A percentile compares a stretch with the other conserved stretches of the same genome.
Evolutionary conservation across 177 flowering plant species (phyloP).

Genomic region (Telopea speciosissima): DNA sequence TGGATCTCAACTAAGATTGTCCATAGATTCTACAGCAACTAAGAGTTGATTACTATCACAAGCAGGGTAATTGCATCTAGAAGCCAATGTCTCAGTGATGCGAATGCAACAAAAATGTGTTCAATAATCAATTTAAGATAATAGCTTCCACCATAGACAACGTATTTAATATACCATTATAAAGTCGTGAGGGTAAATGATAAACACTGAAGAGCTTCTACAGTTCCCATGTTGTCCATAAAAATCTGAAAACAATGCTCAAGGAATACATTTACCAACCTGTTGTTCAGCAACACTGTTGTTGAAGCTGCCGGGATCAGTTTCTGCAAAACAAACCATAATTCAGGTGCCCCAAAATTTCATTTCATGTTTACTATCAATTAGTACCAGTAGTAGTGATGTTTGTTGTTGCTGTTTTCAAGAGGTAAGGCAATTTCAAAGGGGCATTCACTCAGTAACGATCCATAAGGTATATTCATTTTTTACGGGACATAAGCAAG

Average conservation of each 20-base stretch:
- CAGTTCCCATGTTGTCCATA: neutral
- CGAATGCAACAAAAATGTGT: neutral
- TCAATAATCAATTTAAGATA: neutral
- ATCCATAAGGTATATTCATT: neutral
- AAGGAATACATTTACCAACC: constrained; percentile 34
- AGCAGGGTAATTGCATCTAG: neutral
- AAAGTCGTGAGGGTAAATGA: neutral
- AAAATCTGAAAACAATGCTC: neutral
- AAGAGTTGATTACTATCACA: no score
- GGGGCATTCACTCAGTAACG: neutral
- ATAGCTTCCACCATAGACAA: neutral
- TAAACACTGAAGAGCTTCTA: neutral
- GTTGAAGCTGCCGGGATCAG: constrained; percentile 84
- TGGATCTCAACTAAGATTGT: no score
- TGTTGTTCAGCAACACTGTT: constrained; percentile 83
- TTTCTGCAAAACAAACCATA: constrained; percentile 35
- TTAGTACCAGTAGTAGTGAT: no score
- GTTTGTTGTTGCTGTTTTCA: neutral
- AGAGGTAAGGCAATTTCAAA: neutral
- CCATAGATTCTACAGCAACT: no score
- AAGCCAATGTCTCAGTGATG: neutral
- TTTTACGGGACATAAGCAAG: neutral
- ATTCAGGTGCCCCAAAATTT: neutral
- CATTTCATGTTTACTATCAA: neutral
- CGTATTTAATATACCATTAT: neutral